These are phyloP conservation scores for Candida vaughaniae DNA, from an alignment of 805 yeast species.

Conservation along the genomic window DNA sequence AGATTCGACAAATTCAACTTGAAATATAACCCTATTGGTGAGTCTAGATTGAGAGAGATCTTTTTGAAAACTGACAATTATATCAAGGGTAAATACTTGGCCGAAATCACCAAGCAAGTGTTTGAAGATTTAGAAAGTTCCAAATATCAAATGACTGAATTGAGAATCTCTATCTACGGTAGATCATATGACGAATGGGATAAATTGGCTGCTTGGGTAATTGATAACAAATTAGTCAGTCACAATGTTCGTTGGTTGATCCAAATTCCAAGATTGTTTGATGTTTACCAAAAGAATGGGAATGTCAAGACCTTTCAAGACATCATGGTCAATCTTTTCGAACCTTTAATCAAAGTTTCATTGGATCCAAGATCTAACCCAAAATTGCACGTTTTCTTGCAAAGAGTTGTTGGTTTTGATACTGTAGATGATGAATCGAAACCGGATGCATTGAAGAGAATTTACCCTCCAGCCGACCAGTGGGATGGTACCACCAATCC, in stretches of 20 bases:
- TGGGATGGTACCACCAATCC: constrained; percentile 86
- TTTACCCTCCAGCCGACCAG: constrained; percentile 78
- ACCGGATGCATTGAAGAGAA: constrained; percentile 76
- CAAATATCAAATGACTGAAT: constrained; percentile 96
- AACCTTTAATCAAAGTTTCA: constrained; percentile 89
- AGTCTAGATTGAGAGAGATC: constrained; percentile 93
- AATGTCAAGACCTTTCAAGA: constrained; percentile 72
- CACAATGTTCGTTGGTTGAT: constrained; percentile 97
- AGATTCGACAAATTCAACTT: constrained; percentile 96
- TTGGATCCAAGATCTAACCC: constrained; percentile 84
- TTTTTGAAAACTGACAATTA: constrained; percentile 94
- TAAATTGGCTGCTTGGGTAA: constrained; percentile 89
- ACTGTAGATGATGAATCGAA: constrained; percentile 98
- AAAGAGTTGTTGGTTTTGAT: constrained; percentile 95
- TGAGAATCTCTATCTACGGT: constrained; percentile 93
- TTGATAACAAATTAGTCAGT: constrained; percentile 86
- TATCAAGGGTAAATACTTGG: constrained; percentile 83
- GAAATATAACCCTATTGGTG: constrained; percentile 97
- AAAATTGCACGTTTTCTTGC: constrained; percentile 83
- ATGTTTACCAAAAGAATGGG: constrained; percentile 76
- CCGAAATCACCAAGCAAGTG: constrained; percentile 92
- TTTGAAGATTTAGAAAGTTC: constrained; percentile 91
- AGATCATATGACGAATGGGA: constrained; percentile 92
- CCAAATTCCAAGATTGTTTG: constrained; percentile 93
- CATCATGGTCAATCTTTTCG: constrained; percentile 72